Evolutionary conservation across 2,329 filamentous ascomycete genomes (phyloP).

Genomic region (Thelonectria rubi): DNA sequence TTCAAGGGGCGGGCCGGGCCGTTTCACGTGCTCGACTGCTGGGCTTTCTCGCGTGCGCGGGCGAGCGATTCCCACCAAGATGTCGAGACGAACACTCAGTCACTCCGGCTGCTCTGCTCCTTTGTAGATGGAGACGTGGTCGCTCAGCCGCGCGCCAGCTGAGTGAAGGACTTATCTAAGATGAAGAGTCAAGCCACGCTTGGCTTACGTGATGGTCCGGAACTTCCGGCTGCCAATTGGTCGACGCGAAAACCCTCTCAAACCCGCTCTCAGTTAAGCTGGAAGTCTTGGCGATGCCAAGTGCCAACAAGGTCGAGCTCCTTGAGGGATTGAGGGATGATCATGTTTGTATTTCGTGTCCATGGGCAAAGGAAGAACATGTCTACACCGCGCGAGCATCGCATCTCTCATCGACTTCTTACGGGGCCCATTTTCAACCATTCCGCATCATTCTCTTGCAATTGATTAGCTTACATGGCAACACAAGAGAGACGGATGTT

Average conservation of each 20-base stretch:
- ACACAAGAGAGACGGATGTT: no score
- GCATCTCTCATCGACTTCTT: no score
- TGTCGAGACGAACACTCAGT: no score
- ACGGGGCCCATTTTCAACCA: no score
- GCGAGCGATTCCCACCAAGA: background rate
- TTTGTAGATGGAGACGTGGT: background rate
- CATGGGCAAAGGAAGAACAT: no score
- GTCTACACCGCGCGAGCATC: no score
- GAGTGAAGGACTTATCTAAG: slow-evolving; percentile 2
- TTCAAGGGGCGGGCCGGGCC: slow-evolving; percentile 9
- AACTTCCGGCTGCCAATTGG: slow-evolving; percentile 30
- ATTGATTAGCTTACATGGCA: no score
- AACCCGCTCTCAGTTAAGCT: slow-evolving; percentile 27
- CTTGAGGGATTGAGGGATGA: no score
- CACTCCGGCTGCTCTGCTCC: no score
- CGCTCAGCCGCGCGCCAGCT: background rate
- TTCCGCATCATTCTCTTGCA: no score
- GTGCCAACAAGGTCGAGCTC: background rate
- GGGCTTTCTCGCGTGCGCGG: background rate
- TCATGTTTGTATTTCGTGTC: no score
- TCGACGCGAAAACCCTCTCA: slow-evolving; percentile 35
- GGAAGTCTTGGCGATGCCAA: background rate
- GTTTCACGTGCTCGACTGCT: slow-evolving; percentile 11
- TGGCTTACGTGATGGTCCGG: slow-evolving; percentile 40
- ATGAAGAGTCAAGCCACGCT: slow-evolving; percentile 24